Base-by-base conservation (phyloP, 345 rosid species). In the Cardamine occulta region DNA sequence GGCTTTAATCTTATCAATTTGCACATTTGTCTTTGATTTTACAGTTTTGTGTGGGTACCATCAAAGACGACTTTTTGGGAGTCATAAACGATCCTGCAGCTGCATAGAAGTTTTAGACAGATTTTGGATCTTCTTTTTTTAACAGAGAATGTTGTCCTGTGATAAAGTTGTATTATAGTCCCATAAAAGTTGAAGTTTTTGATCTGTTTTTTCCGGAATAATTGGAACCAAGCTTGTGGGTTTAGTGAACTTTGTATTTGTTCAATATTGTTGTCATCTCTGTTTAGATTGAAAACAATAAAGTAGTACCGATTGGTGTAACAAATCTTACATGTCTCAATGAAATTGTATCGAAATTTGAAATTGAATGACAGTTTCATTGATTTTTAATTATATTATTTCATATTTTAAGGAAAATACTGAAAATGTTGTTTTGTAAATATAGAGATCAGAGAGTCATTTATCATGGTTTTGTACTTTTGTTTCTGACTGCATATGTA, bases 21-120 rank as follows among this genome's bases (percentile, higher is more conserved):
- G 2, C 26, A 21, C 12, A 42, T 62, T 56, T 45, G 44, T 55
- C 51, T 61, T 26, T 68, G 66, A 47, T 53, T 60, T 68, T 81
- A 83, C 92, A 94, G 98, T 91, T 94, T 79, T 91, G 97, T 77
- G 91, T 94, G 15, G 98, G 97, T 40, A 93, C 96, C 69, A 93
- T 93, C 72, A 91, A 89, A 78, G 98, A 91, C 65, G 93, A 93
- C 76, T 93, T 91, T 85, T 82, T 91, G 85, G 98, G 97, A 21
- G 97, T 93, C 81, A 89, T 93, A 29, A 93, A 90, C 72, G 98
- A 93, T 80, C 98, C 97, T 26, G 79, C 89, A 49, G 74, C 89
- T 0, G 85, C 80, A 47, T 89, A 87, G 72, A 78, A 57, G 48
- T 48, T 34, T 45, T 66, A 48, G 72, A 6, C 58, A 12, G 65